Base-by-base conservation (phyloP, 352 stramenopile genomes). In the Phytopythium aichiense region DNA sequence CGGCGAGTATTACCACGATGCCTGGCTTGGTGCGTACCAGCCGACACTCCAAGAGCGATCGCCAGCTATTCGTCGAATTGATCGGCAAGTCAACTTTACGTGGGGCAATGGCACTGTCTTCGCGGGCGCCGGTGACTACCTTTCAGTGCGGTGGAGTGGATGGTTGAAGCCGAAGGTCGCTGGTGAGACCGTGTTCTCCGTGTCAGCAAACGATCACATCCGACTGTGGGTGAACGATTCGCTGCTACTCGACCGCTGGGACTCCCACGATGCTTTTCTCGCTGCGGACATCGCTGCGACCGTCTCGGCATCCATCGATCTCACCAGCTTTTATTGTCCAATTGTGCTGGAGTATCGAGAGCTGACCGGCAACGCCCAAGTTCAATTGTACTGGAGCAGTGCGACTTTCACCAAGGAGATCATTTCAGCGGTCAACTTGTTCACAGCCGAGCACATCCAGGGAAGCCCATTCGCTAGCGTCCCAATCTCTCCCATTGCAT, bases 1-100 rank as follows among this genome's bases (percentile, higher is more conserved):
- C 28, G 84, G 86, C 1, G 72, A 90, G 12, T 95, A 93, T 46
- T 93, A 78, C 51, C 67, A 56, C 16, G 81, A 91, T 60, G 62
- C 80, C 8, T 92, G 83, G 79, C 67, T 94, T 6, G 70, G 75
- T 20, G 53, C 48, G 25, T 56, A 45, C 58, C 56, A 52, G 15
- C 16, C 38, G 38, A 48, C 20, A 30, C 25, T 1, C n/a, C 35
- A 43, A 30, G 46, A 15, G n/a, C 28, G 25, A 22, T 23, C 46
- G 7, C 61, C 68, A 8, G 51, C 79, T 2, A 56, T 81, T 28
- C 72, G 70, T 9, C 81, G 84, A 2, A 78, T 91, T 42, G 85
- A 92, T 67, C 70, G 69, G 5, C 60, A 84, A 28, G 56, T 92
- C 6, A 94, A 91, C 56, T 92, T 93, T 53, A 91, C 80, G 33